phyloP scores from a whole-genome alignment of 169 alveolate species.

The Cryptosporidium xiaoi region DNA sequence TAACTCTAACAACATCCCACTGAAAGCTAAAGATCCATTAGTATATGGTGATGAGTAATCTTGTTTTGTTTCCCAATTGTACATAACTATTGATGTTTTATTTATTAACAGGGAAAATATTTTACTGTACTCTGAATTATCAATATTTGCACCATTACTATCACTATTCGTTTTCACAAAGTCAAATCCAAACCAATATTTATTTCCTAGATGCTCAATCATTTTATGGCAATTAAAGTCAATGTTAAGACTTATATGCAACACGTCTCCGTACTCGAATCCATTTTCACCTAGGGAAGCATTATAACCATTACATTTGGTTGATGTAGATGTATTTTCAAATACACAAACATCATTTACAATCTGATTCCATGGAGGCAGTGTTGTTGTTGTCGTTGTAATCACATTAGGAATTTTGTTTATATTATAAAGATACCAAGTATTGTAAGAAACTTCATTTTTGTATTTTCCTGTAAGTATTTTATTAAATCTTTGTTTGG shows the following conservation, averaged over 20 bases:
- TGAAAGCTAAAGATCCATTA: slow-evolving; percentile 13
- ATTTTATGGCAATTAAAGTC: slow-evolving; percentile 13
- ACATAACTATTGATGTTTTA: background rate
- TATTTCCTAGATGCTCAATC: slow-evolving; percentile 13
- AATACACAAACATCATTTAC: slow-evolving; percentile 29
- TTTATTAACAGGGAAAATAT: background rate
- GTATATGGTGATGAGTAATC: slow-evolving; percentile 43
- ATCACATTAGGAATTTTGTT: slow-evolving; percentile 19
- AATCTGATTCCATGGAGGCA: slow-evolving; percentile 27
- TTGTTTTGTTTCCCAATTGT: background rate
- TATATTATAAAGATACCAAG: slow-evolving; percentile 19
- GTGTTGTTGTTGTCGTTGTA: slow-evolving; percentile 61
- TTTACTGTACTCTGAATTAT: no score
- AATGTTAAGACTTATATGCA: slow-evolving; percentile 15
- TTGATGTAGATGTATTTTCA: background rate
- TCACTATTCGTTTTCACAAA: background rate
- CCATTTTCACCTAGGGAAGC: background rate
- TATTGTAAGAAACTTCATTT: background rate
- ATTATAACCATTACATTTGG: slow-evolving; percentile 45
- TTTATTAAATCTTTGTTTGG: slow-evolving; percentile 27
- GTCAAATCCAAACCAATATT: slow-evolving; percentile 50
- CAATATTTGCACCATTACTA: background rate
- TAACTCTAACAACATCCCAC: slow-evolving; percentile 9
- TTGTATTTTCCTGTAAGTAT: background rate
- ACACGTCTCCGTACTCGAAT: slow-evolving; percentile 24